phyloP scores from a whole-genome alignment of 148 eudicot species.

The Rhododendron ovatum region DNA sequence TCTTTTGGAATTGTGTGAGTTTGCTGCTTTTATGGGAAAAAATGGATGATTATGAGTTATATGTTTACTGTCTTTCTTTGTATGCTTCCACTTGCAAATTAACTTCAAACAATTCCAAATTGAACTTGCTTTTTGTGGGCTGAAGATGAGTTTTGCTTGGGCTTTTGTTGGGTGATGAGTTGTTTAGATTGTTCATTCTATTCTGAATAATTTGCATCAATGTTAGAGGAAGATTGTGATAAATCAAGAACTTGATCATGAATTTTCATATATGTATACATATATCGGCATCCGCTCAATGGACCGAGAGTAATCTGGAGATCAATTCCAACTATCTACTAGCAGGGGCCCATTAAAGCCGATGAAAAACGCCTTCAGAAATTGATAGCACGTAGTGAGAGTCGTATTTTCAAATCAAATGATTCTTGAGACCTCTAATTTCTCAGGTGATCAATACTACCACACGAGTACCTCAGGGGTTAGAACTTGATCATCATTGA shows the following conservation, averaged over 20 bases:
- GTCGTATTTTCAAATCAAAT: too few species aligned
- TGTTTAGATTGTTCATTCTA: too few species aligned
- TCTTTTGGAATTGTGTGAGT: neutral
- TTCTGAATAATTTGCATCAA: neutral
- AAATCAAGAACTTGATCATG: neutral
- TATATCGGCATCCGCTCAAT: neutral
- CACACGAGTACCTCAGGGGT: neutral
- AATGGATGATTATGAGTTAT: neutral
- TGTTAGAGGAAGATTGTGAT: neutral
- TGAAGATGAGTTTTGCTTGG: neutral
- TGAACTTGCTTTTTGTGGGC: neutral
- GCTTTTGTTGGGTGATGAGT: too few species aligned
- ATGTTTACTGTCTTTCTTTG: neutral
- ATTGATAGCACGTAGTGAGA: too few species aligned
- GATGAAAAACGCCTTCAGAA: neutral
- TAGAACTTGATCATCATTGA: neutral
- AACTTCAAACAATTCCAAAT: neutral
- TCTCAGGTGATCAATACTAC: too few species aligned
- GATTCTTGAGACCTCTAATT: too few species aligned
- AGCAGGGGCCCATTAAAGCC: neutral
- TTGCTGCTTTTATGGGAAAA: slow-evolving; percentile 1
- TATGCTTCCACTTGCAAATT: neutral
- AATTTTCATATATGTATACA: neutral
- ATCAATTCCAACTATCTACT: neutral
- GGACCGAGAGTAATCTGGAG: neutral